These are phyloP conservation scores for Ramaria rubella DNA, from an alignment of 768 basidiomycete species.

Conservation along the genomic window DNA sequence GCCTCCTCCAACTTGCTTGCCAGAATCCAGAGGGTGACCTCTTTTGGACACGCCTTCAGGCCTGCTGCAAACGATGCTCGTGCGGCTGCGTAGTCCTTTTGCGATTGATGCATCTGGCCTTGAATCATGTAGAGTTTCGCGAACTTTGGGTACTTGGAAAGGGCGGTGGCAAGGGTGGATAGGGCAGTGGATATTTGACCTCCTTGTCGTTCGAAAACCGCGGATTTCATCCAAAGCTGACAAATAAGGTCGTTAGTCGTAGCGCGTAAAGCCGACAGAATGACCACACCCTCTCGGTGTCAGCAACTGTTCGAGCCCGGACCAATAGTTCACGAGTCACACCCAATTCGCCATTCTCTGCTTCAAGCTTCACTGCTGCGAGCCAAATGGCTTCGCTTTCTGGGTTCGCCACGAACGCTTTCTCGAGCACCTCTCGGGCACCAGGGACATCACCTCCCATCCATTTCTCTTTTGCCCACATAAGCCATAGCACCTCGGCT, in stretches of 20 bases:
- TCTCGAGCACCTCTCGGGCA: conserved; percentile 84
- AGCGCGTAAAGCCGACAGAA: neutral
- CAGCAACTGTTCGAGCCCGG: conserved; percentile 84
- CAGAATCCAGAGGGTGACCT: conserved; percentile 81
- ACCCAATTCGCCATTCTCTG: conserved; percentile 85
- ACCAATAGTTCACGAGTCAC: conserved; percentile 83
- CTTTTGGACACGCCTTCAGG: conserved; percentile 80
- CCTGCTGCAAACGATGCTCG: conserved; percentile 80
- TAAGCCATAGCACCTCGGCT: conserved; percentile 94
- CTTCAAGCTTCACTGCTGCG: conserved; percentile 94
- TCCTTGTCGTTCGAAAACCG: conserved; percentile 90
- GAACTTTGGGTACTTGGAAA: conserved; percentile 81
- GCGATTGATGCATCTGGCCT: conserved; percentile 77
- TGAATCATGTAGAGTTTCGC: conserved; percentile 96
- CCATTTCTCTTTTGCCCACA: conserved; percentile 99
- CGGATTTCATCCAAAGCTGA: conserved; percentile 99
- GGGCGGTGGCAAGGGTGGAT: conserved; percentile 63
- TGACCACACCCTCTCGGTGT: conserved; percentile 73
- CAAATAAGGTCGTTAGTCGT: conserved; percentile 5
- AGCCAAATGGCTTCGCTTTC: conserved; percentile 98
- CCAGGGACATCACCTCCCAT: conserved; percentile 78
- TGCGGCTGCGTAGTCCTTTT: conserved; percentile 54
- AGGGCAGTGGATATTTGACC: conserved; percentile 68
- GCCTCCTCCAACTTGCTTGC: conserved; percentile 84
- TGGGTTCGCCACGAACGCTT: conserved; percentile 89